Evolutionary conservation across 1,139 yeast genomes (phyloP), one percentile per base, ranked within the genome.

Genomic region (Entelexis sorbosivorans): DNA sequence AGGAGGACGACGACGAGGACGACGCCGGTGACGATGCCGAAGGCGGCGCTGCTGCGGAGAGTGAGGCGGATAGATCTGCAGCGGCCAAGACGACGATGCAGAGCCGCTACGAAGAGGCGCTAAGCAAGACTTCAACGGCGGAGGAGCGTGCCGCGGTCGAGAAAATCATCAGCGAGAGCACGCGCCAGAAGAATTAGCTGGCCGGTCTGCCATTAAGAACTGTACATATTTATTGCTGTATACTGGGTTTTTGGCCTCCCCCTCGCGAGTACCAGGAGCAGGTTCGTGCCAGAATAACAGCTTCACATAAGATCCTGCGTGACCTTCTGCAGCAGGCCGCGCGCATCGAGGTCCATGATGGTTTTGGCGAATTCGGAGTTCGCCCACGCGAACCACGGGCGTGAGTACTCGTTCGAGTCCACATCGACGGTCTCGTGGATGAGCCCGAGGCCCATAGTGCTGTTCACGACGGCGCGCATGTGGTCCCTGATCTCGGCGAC

Each of bases 321-420:
- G 33, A 47, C 60, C 33, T 50, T 44, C 32, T 29, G 36, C n/a
- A 58, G 53, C 14, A 56, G 47, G 3, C 58, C 85, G 44, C 84
- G 69, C 52, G 74, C 69, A 0, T 94, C 91, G 58, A 87, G 69
- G 61, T 86, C 81, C 48, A 87, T 64, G 10, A 87, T 80, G 0
- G 95, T 82, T 64, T 82, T 84, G 11, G 91, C 95, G 67, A 87
- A 86, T 65, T 87, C 95, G 0, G 94, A 80, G 63, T 87, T 88
- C 60, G 95, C 86, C 96, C 96, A 88, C 3, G 95, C 84, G 69
- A 88, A 88, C 95, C 96, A 87, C 2, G 89, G 76, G 53, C 95
- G 70, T 0, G 94, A 82, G 58, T 57, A 70, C 5, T 63, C 57
- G 1, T 70, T 70, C 2, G 75, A 68, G 59, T 81, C 75, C 3